Evolutionary conservation across 345 rosid species (phyloP).

Genomic region (Eucalyptus sideroxylon): DNA sequence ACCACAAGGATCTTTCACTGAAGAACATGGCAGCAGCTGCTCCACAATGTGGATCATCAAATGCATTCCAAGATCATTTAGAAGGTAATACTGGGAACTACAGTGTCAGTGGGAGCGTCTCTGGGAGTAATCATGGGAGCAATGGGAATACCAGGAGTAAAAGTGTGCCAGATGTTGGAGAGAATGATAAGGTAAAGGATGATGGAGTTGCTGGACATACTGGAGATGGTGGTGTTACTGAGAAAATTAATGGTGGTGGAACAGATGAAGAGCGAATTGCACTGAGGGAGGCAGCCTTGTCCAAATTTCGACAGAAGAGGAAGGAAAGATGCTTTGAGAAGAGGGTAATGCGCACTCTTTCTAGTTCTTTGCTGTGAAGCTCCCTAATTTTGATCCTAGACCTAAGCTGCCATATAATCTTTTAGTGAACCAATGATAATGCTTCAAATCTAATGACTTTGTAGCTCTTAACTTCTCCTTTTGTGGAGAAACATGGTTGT

Average conservation of each 20-base stretch:
- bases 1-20: conserved; percentile 13
- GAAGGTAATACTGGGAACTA: conserved; percentile 30
- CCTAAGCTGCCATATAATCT: neutral
- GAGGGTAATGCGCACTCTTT: conserved; percentile 25
- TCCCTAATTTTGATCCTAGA: neutral
- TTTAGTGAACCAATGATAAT: neutral
- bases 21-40: conserved; percentile 20
- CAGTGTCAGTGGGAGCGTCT: conserved; percentile 59
- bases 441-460: neutral
- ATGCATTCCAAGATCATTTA: conserved; percentile 11
- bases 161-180: conserved; percentile 32
- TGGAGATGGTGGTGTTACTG: conserved; percentile 9
- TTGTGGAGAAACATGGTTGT: neutral
- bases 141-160: conserved; percentile 45
- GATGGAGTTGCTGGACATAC: conserved; percentile 31
- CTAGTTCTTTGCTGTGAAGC: neutral
- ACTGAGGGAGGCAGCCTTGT: conserved; percentile 52
- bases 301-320: conserved; percentile 67
- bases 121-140: conserved; percentile 68
- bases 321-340: conserved; percentile 77
- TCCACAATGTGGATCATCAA: conserved; percentile 41
- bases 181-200: conserved; percentile 36
- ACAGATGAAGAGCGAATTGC: conserved; percentile 21
- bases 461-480: neutral
- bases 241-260: conserved; percentile 5